Evolutionary conservation across 495 filamentous ascomycete species (phyloP).

Genomic region (Peziza echinospora): DNA sequence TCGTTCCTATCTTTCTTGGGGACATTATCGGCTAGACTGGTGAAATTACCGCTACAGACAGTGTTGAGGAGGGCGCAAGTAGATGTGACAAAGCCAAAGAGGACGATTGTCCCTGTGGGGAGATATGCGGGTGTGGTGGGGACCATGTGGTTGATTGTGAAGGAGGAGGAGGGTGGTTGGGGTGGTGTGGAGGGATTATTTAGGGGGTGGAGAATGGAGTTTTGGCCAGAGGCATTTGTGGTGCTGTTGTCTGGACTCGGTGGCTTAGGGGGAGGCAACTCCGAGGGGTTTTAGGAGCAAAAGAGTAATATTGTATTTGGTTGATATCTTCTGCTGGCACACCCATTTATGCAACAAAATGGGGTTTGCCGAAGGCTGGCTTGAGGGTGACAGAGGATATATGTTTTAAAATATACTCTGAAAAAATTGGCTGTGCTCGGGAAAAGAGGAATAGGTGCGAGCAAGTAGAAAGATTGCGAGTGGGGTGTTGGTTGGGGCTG

Average conservation of each 20-base stretch:
- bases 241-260: conserved; percentile 52
- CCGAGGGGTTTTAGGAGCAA: conserved; percentile 35
- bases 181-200: conserved; percentile 60
- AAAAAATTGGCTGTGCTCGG: no score
- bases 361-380: no score
- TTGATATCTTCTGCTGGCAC: no score
- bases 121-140: conserved; percentile 62
- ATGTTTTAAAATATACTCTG: no score
- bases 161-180: conserved; percentile 39
- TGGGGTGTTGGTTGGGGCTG: no score
- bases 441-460: no score
- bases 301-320: no score
- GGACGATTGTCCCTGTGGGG: conserved; percentile 52
- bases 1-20: conserved; percentile 55
- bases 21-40: conserved; percentile 53
- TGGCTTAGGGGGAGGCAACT: conserved; percentile 28
- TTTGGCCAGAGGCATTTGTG: conserved; percentile 83
- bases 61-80: conserved; percentile 76
- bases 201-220: conserved; percentile 82
- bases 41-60: conserved; percentile 78
- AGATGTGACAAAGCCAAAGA: conserved; percentile 26
- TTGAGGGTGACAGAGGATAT: no score
- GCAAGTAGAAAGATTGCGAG: no score
- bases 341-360: no score
- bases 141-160: conserved; percentile 68